Conservation (phyloP, 331 rosid species). For the Arachis monticola region DNA sequence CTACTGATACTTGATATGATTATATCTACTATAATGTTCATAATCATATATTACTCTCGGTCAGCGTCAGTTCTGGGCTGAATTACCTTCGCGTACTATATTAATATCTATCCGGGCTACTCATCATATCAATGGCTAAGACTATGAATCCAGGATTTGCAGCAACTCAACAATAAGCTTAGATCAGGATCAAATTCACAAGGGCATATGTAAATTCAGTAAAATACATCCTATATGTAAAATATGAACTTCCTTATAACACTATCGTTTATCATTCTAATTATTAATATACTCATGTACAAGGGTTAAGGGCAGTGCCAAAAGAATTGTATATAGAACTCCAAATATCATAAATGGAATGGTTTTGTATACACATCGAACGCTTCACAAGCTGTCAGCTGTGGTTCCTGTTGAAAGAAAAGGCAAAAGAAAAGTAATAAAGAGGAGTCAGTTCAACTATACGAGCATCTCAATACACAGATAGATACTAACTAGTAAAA, state of each 20-base stretch:
- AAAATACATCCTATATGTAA: slow-evolving; percentile 21
- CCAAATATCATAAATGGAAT: slow-evolving; percentile 58
- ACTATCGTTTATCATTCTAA: slow-evolving; percentile 18
- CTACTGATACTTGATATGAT: too few species aligned
- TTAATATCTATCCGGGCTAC: too few species aligned
- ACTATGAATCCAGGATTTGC: background rate
- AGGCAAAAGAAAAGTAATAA: slow-evolving; percentile 22
- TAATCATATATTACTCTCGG: too few species aligned
- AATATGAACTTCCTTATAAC: slow-evolving; percentile 21
- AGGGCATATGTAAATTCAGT: slow-evolving; percentile 5
- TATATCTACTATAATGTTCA: too few species aligned
- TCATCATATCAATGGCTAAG: too few species aligned
- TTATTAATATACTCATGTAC: slow-evolving; percentile 36
- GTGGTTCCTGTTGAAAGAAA: slow-evolving; percentile 85
- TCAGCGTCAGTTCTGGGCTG: too few species aligned
- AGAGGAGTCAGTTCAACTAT: slow-evolving; percentile 32
- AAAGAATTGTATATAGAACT: slow-evolving; percentile 12
- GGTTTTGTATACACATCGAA: slow-evolving; percentile 84
- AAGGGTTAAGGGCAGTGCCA: slow-evolving; percentile 14
- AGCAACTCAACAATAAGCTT: slow-evolving; percentile 13
- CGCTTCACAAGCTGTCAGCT: slow-evolving; percentile 72
- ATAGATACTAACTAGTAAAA: background rate
- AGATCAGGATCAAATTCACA: slow-evolving; percentile 3
- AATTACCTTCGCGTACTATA: too few species aligned
- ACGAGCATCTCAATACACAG: slow-evolving; percentile 9